Conservation (phyloP, 164 flowering plant species). For the Cinnamomum micranthum region DNA sequence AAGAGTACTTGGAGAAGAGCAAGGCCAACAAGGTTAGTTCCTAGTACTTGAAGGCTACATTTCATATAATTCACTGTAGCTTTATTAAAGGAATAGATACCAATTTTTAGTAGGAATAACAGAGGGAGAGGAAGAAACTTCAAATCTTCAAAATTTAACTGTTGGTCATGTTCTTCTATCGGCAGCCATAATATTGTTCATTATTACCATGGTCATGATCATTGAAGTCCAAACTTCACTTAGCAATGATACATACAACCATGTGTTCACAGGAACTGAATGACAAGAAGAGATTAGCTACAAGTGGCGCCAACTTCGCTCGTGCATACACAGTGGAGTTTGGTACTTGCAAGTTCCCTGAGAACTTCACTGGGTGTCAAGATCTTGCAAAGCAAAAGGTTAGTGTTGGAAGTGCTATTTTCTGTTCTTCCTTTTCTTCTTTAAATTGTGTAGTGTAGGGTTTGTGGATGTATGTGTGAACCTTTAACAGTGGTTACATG, state of each 20-base stretch:
- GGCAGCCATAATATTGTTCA: neutral
- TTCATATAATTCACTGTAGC: no score
- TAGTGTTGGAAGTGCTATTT: neutral
- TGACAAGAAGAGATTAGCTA: slow-evolving; percentile 96
- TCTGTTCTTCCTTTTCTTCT: neutral
- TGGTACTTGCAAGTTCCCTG: slow-evolving; percentile 96
- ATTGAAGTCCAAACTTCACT: neutral
- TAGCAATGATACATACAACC: neutral
- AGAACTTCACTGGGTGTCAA: slow-evolving; percentile 99
- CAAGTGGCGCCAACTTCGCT: slow-evolving; percentile 95
- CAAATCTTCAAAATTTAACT: no score
- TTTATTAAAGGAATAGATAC: no score
- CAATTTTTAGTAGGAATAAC: no score
- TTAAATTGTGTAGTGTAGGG: no score
- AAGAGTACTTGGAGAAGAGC: slow-evolving; percentile 89
- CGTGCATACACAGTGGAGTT: slow-evolving; percentile 90
- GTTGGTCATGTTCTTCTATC: neutral
- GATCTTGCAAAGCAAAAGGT: slow-evolving; percentile 99
- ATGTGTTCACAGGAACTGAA: slow-evolving; percentile 60
- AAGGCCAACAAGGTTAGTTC: slow-evolving; percentile 82
- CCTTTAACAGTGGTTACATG: no score
- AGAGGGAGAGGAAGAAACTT: no score
- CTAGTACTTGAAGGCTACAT: neutral
- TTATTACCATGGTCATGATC: neutral
- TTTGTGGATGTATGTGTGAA: no score